These are phyloP conservation scores for Kingdonia uniflora DNA, from an alignment of 164 flowering plant species.

Conservation along the genomic window DNA sequence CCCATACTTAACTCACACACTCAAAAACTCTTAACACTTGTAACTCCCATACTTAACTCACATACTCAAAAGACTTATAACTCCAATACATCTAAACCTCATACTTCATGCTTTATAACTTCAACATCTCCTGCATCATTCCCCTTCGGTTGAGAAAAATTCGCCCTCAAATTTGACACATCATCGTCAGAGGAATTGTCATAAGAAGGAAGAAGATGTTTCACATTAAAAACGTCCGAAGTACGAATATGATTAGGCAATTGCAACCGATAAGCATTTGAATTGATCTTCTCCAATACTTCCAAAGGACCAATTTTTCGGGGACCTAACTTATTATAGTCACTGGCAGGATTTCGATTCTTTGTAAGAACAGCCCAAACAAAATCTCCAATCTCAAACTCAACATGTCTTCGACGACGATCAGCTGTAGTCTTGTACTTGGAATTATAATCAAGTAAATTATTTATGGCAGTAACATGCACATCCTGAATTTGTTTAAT, in stretches of 20 bases:
- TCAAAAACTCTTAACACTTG: no score
- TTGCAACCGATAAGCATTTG: background rate
- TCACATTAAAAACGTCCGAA: background rate
- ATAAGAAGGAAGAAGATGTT: background rate
- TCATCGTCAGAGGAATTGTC: background rate
- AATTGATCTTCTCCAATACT: background rate
- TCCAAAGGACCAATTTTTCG: background rate
- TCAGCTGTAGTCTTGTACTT: background rate
- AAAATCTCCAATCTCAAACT: background rate
- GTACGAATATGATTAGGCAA: background rate
- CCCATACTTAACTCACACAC: no score
- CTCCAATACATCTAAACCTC: no score
- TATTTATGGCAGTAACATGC: no score
- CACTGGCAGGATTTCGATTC: background rate
- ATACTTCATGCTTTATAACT: no score
- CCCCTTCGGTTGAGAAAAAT: background rate
- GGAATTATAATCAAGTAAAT: no score
- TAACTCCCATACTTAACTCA: no score
- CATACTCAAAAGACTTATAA: no score
- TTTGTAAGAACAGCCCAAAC: background rate
- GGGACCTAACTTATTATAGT: background rate
- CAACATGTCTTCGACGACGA: background rate
- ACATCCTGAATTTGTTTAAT: no score
- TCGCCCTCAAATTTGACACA: background rate
- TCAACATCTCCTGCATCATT: background rate